A percentile compares a stretch with the other conserved stretches of the same genome.
phyloP scores from a whole-genome alignment of 495 filamentous ascomycete genomes.

The Venustampulla echinocandica region DNA sequence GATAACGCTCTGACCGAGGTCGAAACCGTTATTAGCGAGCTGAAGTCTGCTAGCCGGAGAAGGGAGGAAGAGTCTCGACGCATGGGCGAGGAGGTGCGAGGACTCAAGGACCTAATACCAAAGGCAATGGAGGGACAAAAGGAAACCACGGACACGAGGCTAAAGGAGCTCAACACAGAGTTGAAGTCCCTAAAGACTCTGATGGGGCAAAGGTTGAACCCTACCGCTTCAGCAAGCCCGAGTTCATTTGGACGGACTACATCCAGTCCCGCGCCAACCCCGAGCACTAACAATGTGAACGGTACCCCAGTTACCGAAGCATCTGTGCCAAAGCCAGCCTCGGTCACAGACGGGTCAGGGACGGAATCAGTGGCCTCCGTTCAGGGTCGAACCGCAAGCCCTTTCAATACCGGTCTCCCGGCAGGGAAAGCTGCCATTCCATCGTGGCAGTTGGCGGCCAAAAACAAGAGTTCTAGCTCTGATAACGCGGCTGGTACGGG shows the following conservation, averaged over 20 bases:
- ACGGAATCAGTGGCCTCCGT: constrained; percentile 18
- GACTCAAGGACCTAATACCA: constrained; percentile 74
- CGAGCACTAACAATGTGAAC: constrained; percentile 5
- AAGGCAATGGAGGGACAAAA: constrained; percentile 81
- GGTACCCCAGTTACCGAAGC: constrained; percentile 7
- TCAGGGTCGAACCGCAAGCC: constrained; percentile 16
- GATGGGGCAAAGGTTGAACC: constrained; percentile 68
- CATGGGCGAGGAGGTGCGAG: constrained; percentile 77
- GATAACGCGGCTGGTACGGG: constrained; percentile 4
- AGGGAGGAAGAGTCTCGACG: constrained; percentile 79
- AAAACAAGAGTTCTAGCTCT: constrained; percentile 36
- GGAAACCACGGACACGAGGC: constrained; percentile 65
- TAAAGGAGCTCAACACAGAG: constrained; percentile 81
- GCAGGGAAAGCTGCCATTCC: constrained; percentile 56
- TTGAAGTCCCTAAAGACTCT: constrained; percentile 88
- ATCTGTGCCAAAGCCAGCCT: constrained; percentile 17
- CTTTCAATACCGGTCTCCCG: constrained; percentile 30
- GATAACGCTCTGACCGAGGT: constrained; percentile 77
- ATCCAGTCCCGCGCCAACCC: constrained; percentile 4
- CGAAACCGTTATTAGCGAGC: constrained; percentile 67
- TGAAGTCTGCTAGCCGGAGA: constrained; percentile 68
- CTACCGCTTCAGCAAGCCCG: constrained; percentile 31
- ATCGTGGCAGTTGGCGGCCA: constrained; percentile 65
- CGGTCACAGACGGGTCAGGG: constrained; percentile 15
- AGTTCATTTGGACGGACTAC: constrained; percentile 8